These are phyloP conservation scores for Globisporangium nodosum DNA, from an alignment of 352 stramenopile genomes.

Conservation along the genomic window DNA sequence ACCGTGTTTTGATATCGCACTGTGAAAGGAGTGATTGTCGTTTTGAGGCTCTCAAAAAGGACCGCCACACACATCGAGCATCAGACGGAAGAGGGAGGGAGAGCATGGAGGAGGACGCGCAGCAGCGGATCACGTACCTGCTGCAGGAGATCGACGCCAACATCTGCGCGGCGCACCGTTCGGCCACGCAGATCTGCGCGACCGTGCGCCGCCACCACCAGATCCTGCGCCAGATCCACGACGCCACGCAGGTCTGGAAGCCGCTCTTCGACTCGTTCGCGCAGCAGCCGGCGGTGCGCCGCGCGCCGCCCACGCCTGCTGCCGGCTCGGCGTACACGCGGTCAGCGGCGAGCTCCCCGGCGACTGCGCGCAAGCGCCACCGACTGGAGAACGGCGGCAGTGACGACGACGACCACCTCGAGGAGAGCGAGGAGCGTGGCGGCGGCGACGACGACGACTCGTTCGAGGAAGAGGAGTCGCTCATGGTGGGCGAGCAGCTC, in stretches of 20 bases:
- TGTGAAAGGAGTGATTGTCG: not conserved
- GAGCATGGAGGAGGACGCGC: conserved; percentile 63
- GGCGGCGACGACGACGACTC: conserved; percentile 22
- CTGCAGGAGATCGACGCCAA: conserved; percentile 84
- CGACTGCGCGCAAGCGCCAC: not conserved
- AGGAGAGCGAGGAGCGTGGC: conserved; percentile 11
- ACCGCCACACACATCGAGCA: conserved; percentile 1
- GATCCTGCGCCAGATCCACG: conserved; percentile 69
- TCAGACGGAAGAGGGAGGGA: conserved; percentile 6
- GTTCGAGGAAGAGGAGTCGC: conserved; percentile 29
- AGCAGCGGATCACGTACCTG: conserved; percentile 81
- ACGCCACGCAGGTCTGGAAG: conserved; percentile 65
- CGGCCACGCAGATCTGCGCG: conserved; percentile 67
- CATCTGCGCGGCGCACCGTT: conserved; percentile 71
- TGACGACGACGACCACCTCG: conserved; percentile 13
- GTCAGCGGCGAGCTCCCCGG: conserved; percentile 18
- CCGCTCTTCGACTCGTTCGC: conserved; percentile 74
- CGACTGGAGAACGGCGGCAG: not conserved
- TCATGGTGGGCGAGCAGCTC: conserved; percentile 42
- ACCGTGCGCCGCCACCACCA: conserved; percentile 70
- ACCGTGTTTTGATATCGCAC: not conserved
- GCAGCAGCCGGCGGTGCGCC: conserved; percentile 33
- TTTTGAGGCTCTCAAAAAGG: not conserved
- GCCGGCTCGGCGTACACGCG: conserved; percentile 19
- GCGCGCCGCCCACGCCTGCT: conserved; percentile 35